Base-by-base conservation (phyloP, 2,329 filamentous ascomycete species). In the Pleurostoma richardsiae region DNA sequence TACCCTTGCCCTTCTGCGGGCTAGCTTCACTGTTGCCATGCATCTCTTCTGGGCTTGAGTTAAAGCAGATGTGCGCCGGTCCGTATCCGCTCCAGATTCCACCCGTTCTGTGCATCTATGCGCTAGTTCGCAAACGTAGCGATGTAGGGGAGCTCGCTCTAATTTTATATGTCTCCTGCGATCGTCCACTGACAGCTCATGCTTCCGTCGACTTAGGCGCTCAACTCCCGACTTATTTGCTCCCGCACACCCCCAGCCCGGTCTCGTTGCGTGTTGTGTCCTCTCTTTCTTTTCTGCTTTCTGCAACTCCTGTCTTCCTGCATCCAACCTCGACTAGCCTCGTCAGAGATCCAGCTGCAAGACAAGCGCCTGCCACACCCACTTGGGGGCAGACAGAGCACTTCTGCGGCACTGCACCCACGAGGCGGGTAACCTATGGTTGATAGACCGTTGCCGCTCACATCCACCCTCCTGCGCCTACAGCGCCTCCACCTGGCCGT, bases 41-140 rank as follows among this genome's bases (percentile, higher is more conserved):
- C 60, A 64, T 56, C 57, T 19, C 19, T 19, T 57, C 59, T 61
- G 61, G 64, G 59, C 62, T 63, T 65, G 59, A 36, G 33, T n/a
- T 36, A 8, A 36, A 47, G 31, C 46, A 63, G 51, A 60, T 60
- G 58, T 19, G 19, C 61, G 64, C 68, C 67, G 68, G 68, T 62
- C 67, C 66, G 65, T 65, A 66, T 67, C 67, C 68, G 68, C 67
- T 68, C 63, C 61, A 64, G 63, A 68, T 66, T 66, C 64, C 63
- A 62, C 62, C 62, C 59, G 63, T 39, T 41, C 44, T 39, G 40
- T 46, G 43, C 44, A 43, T 64, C 61, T 64, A 56, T 63, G 67
- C 59, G 62, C 65, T 59, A 58, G 58, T 61, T 19, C 19, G 19
- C 19, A 19, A 19, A 19, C 19, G 19, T 19, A 19, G 19, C 19